Evolutionary conservation across 2,329 filamentous ascomycete genomes (phyloP), one percentile per base, ranked within the genome.

Genomic region (Botrytis squamosa): DNA sequence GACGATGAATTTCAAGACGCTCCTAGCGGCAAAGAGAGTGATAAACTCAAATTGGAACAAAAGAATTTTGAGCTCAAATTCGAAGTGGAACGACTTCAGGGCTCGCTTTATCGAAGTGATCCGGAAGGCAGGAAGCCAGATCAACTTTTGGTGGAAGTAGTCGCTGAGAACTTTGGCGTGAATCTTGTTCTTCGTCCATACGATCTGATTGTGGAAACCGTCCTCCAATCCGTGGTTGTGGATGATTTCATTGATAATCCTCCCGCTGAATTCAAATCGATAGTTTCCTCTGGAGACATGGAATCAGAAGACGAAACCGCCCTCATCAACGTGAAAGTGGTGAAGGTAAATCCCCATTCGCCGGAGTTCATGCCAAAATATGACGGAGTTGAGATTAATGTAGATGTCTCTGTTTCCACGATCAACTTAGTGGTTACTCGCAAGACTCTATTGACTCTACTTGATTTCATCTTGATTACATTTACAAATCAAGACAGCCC

Each of bases 11-110:
- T 92, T 74, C 88, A 93, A 79, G 90, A 95, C 75, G 88, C 91
- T 4, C 84, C 86, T 33, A 88, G 92, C 74, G 88, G 87, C 12
- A 85, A 83, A 52, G 83, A 83, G 12, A 85, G 85, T 25, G 85
- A 89, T 65, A 86, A 90, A 52, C 85, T 93, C 40, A 93, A 92
- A 79, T 85, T 96, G 65, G 93, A 97, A 79, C 95, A 98, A 79
- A 92, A 93, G 63, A 95, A 92, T 76, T 98, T 99, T 78, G 94
- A 99, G 81, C 93, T 99, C 84, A 97, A 95, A 77, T 99, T 99
- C 82, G 94, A 93, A 14, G 96, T 99, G 52, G 96, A 97, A 79
- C 94, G 92, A 75, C 87, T 99, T 64, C 95, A 97, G 82, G 96
- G 96, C 3, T 98, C 96, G 0, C 85, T 99, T 1, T 99, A 93